Percentiles rank a stretch among this genome's conserved stretches.
Conservation (phyloP, 2,329 filamentous ascomycete species). For the Thelonectria olida region DNA sequence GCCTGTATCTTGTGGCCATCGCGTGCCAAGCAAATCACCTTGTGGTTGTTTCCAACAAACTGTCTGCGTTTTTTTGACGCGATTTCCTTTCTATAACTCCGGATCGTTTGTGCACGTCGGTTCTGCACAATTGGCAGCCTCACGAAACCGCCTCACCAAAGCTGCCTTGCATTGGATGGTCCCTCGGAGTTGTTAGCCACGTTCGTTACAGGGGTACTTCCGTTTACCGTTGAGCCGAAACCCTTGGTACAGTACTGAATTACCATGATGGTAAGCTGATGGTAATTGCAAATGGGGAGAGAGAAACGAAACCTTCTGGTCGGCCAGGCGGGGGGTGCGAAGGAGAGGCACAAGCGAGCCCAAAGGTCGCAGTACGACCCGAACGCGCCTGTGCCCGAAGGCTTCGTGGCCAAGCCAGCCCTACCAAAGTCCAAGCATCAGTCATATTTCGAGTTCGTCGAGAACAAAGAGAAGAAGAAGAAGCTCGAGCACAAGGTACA, state of each 20-base stretch:
- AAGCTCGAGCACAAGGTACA: slow-evolving; percentile 70
- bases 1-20: slow-evolving; percentile 35
- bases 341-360: slow-evolving; percentile 47
- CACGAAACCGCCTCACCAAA: slow-evolving; percentile 18
- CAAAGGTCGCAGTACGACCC: slow-evolving; percentile 46
- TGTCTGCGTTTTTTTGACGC: slow-evolving; percentile 26
- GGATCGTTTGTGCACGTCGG: no score
- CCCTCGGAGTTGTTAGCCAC: slow-evolving; percentile 30
- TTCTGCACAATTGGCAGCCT: slow-evolving; percentile 13
- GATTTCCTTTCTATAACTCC: slow-evolving; percentile 9
- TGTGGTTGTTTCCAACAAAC: slow-evolving; percentile 26
- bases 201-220: slow-evolving; percentile 21
- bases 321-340: slow-evolving; percentile 44
- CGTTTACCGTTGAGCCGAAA: slow-evolving; percentile 17
- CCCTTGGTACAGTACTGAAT: slow-evolving; percentile 19
- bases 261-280: slow-evolving; percentile 42
- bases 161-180: slow-evolving; percentile 28
- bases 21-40: slow-evolving; percentile 33
- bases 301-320: slow-evolving; percentile 46
- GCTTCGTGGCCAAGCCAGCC: slow-evolving; percentile 50
- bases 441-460: slow-evolving; percentile 70
- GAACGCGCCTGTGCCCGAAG: slow-evolving; percentile 45
- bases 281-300: slow-evolving; percentile 46
- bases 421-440: slow-evolving; percentile 64
- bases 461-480: slow-evolving; percentile 71